Evolutionary conservation across 495 filamentous ascomycete species (phyloP).

Genomic region (Penicillium mononematosum): DNA sequence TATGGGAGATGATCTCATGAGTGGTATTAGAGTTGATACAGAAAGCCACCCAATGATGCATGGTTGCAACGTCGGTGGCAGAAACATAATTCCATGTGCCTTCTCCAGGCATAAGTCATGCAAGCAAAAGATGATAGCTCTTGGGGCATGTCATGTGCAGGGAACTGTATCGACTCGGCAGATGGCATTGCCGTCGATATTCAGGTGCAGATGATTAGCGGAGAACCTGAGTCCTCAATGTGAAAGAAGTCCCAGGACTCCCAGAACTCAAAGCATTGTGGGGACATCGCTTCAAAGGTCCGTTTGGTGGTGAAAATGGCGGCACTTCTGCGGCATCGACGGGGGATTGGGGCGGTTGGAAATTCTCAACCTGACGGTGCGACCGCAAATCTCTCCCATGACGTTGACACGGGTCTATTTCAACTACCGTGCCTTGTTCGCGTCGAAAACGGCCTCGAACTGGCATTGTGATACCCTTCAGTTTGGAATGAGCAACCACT

Average conservation of each 20-base stretch:
- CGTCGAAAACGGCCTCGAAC: neutral
- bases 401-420: neutral
- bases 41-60: neutral
- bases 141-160: neutral
- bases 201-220: neutral
- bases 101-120: neutral
- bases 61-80: neutral
- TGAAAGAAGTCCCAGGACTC: neutral
- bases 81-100: neutral
- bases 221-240: neutral
- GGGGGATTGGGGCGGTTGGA: neutral
- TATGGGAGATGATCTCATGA: conserved; percentile 2
- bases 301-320: neutral
- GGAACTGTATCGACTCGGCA: neutral
- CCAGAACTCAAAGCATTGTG: neutral
- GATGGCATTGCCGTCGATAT: neutral
- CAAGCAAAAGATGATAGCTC: neutral
- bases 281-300: neutral
- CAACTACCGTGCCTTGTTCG: neutral
- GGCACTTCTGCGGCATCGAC: neutral
- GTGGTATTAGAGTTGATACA: conserved; percentile 6
- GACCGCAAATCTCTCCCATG: neutral
- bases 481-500: neutral
- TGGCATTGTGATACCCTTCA: neutral
- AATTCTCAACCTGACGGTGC: neutral